Percentiles rank a stretch among this genome's conserved stretches.
Evolutionary conservation across 495 filamentous ascomycete species (phyloP).

Genomic region (Aspergillus taichungensis): DNA sequence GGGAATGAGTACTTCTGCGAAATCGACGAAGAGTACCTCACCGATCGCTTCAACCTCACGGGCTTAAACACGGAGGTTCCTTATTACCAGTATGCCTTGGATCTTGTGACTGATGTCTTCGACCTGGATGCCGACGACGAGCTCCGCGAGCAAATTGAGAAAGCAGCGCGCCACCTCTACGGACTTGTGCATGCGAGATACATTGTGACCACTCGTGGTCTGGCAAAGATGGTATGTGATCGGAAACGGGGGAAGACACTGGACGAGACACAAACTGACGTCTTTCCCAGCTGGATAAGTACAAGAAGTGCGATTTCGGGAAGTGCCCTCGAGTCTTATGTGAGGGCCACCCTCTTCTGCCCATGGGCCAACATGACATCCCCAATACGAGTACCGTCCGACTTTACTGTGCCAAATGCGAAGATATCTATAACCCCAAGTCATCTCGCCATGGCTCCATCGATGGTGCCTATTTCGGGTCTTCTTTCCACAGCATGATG

Average conservation of each 20-base stretch:
- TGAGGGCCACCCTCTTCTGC: constrained; percentile 80
- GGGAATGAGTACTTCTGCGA: constrained; percentile 99
- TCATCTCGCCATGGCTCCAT: constrained; percentile 91
- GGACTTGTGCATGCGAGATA: constrained; percentile 94
- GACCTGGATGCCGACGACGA: constrained; percentile 98
- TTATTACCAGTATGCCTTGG: constrained; percentile 97
- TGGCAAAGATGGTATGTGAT: constrained; percentile 83
- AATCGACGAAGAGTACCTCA: constrained; percentile 98
- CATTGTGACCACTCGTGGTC: constrained; percentile 89
- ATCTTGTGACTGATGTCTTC: constrained; percentile 99
- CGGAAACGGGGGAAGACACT: background rate
- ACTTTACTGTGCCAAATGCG: constrained; percentile 92
- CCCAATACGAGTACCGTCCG: constrained; percentile 82
- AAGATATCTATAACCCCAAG: constrained; percentile 98
- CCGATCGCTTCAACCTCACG: constrained; percentile 96
- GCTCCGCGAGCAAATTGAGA: constrained; percentile 95
- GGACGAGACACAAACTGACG: constrained; percentile 1
- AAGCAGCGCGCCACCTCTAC: constrained; percentile 92
- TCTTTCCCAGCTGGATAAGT: constrained; percentile 76
- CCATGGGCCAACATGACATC: constrained; percentile 84
- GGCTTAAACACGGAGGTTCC: constrained; percentile 95
- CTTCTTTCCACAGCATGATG: constrained; percentile 96
- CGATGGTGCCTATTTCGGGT: constrained; percentile 96
- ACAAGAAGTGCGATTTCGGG: constrained; percentile 95
- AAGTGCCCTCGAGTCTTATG: constrained; percentile 97